Evolutionary conservation across 2,329 filamentous ascomycete genomes (phyloP), one percentile per base, ranked within the genome.

Genomic region (Thielaviopsis populi): DNA sequence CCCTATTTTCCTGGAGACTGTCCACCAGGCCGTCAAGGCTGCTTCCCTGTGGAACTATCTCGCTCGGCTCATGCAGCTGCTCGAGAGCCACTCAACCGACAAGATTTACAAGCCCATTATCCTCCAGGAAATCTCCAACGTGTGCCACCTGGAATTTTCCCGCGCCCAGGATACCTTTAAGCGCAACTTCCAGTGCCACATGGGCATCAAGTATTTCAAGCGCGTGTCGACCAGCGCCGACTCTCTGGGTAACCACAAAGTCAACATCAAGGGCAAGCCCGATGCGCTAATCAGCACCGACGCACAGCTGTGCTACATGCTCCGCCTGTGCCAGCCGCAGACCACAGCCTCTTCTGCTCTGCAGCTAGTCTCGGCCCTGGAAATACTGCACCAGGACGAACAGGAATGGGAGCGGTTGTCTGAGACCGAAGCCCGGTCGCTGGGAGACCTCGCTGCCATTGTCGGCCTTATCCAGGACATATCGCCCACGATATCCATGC

Each of bases 101-200:
- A 77, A 75, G 67, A 64, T 67, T 0, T 71, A 72, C 43, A 70
- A 68, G 4, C 68, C 67, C 0, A 70, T 74, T 0, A 62, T 80
- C 8, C 69, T 78, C 1, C 77, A 80, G 65, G 78, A 81, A 59
- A 66, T 80, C 0, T 72, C 74, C 30, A 79, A 79, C 58, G 63
- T 77, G 3, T 76, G 73, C 24, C 70, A 78, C n/a, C 64, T 77
- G 0, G 77, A 79, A 60, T 80, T 75, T 58, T 61, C 50, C 0
- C 74, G 75, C 1, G 68, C 70, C 0, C 75, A 78, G 46, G 67
- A 69, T 13, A 27, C 71, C 0, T 73, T 80, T 58, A 78, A 74
- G 65, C 76, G 77, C 6, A 69, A 74, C 1, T 67, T 79, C 0
- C 72, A 77, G 46, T 71, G 70, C 0, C 65, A 65, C 0, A 70